Base-by-base conservation (phyloP, 148 eudicot species). In the Amaranthus palmeri region DNA sequence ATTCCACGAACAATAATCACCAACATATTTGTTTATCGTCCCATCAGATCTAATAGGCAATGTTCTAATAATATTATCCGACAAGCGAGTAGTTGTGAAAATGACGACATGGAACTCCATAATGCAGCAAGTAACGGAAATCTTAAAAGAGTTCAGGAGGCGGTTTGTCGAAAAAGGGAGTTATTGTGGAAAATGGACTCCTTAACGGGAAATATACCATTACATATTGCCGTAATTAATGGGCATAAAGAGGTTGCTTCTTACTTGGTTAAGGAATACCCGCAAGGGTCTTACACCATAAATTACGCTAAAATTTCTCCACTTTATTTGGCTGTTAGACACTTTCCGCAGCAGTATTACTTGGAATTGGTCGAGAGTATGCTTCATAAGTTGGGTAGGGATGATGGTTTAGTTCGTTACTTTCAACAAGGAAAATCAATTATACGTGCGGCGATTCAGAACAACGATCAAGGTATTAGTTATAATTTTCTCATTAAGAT, bases 251-350 rank as follows among this genome's bases (percentile, higher is more conserved):
- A 72, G 8, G 67, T 61, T 11, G 74, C 74, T 5, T 6, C 7
- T 3, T 60, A 72, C 46, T 72, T 72, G 55, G 12, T 72, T 11
- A 8, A 3, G 13, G 66, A 60, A 9, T 72, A 47, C 36, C 74
- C 74, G 4, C 45, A 72, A 60, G 74, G 74, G 4, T 72, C 67
- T 14, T 72, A 48, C 43, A 36, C 48, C 67, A 36, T 61, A 2
- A 72, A 72, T 15, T 47, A 42, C 3, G 7, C 9, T 7, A 52
- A 36, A 12, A 4, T 18, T 43, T 48, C 74, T 47, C 74, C 74
- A 12, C 25, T 72, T 25, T 61, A 72, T 36, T 10, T 72, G 2
- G 74, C 67, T 47, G 67, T 41, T 18, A 57, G 13, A 13, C n/a
- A 72, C 6, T 43, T 51, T 25, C 46, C 17, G 2, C 15, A 15